Evolutionary conservation across 805 yeast species (phyloP), one percentile per base, ranked within the genome.

Genomic region (Ogataea siamensis): DNA sequence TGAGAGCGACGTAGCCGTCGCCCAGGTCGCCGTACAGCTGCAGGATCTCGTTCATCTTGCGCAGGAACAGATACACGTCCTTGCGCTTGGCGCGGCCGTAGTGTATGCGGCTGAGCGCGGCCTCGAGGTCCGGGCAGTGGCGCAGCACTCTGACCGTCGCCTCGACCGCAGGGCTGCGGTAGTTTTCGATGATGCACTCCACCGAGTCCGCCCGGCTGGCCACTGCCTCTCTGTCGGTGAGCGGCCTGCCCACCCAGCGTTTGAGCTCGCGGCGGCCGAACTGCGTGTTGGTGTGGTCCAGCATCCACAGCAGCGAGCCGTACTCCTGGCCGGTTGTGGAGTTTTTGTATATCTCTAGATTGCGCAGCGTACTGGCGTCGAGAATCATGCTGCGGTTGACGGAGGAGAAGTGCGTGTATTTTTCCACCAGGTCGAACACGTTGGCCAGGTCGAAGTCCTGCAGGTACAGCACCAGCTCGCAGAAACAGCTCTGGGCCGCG

Each of bases 301-400:
- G 50, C 2, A 87, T 65, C 88, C 94, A 86, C 11, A 85, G 57
- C 10, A 91, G 62, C 0, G 96, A 78, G 0, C 97, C 98, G 21
- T 68, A 62, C 7, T 66, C 66, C 4, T 69, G 63, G 9, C 63
- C 57, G 45, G 78, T 78, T 0, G 93, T 78, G 3, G 70, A 62
- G 50, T 86, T 86, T 14, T 66, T 64, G 51, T 85, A 87, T 1
- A 93, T 73, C 53, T 93, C 97, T 14, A 93, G 63, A 28, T 84
- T 78, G 21, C 71, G 70, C 4, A 93, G 49, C 0, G 95, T 79
- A 50, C 74, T 78, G 2, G 82, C 74, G 38, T 83, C 81, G 20
- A 83, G 55, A 10, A 79, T 59, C 66, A 78, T 64, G 73, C 75
- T 76, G 32, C 67, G 69, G 10, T 67, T 54, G 1, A 68, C 47